Conservation (phyloP, 768 basidiomycete species). For the Collybia sordida region DNA sequence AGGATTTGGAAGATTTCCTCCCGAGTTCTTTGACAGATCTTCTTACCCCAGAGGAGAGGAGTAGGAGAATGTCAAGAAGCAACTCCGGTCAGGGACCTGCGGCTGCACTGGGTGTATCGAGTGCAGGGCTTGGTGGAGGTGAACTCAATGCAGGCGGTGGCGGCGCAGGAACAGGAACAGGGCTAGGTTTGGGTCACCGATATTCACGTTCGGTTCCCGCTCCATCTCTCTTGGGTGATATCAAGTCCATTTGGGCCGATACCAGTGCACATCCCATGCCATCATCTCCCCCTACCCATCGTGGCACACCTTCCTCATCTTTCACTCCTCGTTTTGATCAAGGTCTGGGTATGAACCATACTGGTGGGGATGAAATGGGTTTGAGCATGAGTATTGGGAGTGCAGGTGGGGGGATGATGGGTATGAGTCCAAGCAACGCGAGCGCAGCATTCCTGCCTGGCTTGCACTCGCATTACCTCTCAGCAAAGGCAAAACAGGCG, state of each 20-base stretch:
- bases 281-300: conserved; percentile 34
- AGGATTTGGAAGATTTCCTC: conserved; percentile 85
- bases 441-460: conserved; percentile 82
- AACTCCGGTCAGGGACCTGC: conserved; percentile 43
- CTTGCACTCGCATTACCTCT: conserved; percentile 63
- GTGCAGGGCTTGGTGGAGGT: conserved; percentile 13
- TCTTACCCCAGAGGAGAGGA: conserved; percentile 85
- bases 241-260: conserved; percentile 82
- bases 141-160: conserved; percentile 5
- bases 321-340: conserved; percentile 42
- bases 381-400: conserved; percentile 38
- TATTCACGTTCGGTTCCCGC: conserved; percentile 85
- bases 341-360: conserved; percentile 4
- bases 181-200: conserved; percentile 49
- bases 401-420: conserved; percentile 38
- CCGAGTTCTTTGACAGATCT: conserved; percentile 88
- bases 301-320: conserved; percentile 51
- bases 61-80: conserved; percentile 78
- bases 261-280: conserved; percentile 27
- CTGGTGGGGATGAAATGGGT: conserved; percentile 28
- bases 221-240: conserved; percentile 70
- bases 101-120: conserved; percentile 9
- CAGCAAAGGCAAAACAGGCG: conserved; percentile 43
- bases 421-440: conserved; percentile 64
- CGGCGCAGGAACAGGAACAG: conserved; percentile 11